Evolutionary conservation across 2,329 filamentous ascomycete species (phyloP), one percentile per base, ranked within the genome.

Genomic region (Balansia obtecta): DNA sequence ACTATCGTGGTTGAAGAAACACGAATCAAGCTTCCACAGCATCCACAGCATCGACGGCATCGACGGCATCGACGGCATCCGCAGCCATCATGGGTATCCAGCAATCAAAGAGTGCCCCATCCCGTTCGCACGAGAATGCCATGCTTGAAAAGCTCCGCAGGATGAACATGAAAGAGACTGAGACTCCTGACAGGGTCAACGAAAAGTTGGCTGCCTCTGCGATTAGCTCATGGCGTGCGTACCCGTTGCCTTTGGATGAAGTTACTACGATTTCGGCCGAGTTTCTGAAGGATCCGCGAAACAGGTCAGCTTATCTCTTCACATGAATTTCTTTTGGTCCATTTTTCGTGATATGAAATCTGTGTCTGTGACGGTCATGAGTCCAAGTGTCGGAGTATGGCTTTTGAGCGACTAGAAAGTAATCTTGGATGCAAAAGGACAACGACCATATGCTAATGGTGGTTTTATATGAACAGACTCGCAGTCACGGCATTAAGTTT

Each of bases 401-500:
- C 27, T 27, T 2, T 27, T 7, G 27, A 8, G 27, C 7, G 7
- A 8, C 27, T 4, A 27, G 27, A 27, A 27, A 27, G 27, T 8
- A 2, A 27, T 27, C 8, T 27, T 4, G 27, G 7, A 27, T 1
- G 2, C 39, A 13, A 11, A 15, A 16, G 10, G 41, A 12, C 18
- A 18, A 11, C 12, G 16, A 11, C 10, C 3, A 2, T n/a, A 18
- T 2, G 6, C n/a, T 42, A 27, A 51, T 9, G 27, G 27, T 27
- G 27, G 12, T 33, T 20, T 9, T 9, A 20, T 9, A 27, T 8
- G 13, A 27, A 27, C 49, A 86, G 86, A 54, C 81, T 94, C 13
- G 88, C 87, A 5, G 75, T 93, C 34, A 80, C 83, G 1, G 86
- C 86, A 2, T 72, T 94, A 46, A 83, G 79, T 62, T 73, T 77